A percentile compares a stretch with the other conserved stretches of the same genome.
These are phyloP conservation scores for Helicocarpus griseus DNA, from an alignment of 2,329 filamentous ascomycete genomes.

Conservation along the genomic window DNA sequence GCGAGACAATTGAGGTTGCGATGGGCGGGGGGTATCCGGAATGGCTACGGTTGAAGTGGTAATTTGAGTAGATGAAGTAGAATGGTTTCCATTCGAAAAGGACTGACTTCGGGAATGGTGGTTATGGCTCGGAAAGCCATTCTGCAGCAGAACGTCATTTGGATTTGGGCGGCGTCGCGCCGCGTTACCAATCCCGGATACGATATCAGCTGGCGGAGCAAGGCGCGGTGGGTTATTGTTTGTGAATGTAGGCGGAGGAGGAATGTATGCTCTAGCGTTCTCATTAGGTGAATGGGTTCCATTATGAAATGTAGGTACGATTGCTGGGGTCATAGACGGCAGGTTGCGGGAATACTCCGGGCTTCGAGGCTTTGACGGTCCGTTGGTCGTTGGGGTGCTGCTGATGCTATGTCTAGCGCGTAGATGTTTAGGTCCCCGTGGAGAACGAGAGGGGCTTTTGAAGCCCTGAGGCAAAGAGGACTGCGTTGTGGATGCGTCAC, in stretches of 20 bases:
- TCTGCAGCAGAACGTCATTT: conserved; percentile 15
- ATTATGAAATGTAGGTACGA: neutral
- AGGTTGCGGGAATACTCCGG: neutral
- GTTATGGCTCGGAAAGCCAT: conserved; percentile 2
- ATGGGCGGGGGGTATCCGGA: conserved; percentile 22
- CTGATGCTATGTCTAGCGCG: conserved; percentile 5
- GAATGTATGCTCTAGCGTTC: conserved; percentile 12
- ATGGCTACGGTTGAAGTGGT: conserved; percentile 16
- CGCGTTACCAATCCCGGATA: conserved; percentile 21
- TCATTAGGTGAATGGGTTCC: conserved; percentile 9
- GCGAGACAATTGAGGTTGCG: conserved; percentile 16
- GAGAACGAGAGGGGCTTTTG: neutral
- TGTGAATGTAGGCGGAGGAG: conserved; percentile 12
- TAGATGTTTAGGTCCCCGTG: neutral
- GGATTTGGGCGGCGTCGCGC: conserved; percentile 30
- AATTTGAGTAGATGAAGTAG: conserved; percentile 12
- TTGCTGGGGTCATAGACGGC: neutral
- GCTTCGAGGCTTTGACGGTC: neutral
- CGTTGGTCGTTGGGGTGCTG: conserved; percentile 2
- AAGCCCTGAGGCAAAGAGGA: neutral
- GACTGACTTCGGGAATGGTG: conserved; percentile 17
- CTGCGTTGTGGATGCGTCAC: neutral
- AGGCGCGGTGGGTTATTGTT: conserved; percentile 23
- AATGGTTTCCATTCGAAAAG: neutral
- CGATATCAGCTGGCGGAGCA: conserved; percentile 36